Conservation (phyloP, 1,284 basidiomycete species). For the Malassezia sympodialis region DNA sequence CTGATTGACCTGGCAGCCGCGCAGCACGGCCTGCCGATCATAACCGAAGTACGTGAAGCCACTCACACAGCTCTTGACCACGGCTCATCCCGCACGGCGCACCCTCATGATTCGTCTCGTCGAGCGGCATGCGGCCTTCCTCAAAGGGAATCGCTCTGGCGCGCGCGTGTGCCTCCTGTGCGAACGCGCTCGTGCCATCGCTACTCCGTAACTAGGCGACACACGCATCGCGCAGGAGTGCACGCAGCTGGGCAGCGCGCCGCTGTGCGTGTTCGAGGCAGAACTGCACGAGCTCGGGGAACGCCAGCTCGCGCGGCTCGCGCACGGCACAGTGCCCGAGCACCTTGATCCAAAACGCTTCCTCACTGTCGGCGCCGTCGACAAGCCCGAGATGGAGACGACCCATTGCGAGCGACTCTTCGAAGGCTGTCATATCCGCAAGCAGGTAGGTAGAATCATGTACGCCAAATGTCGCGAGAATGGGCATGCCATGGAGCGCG, state of each 20-base stretch:
- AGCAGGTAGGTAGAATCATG: slow-evolving; percentile 62
- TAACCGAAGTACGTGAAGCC: slow-evolving; percentile 26
- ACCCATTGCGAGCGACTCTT: slow-evolving; percentile 62
- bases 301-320: neutral
- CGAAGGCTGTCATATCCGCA: slow-evolving; percentile 76
- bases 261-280: slow-evolving; percentile 8
- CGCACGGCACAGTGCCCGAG: neutral
- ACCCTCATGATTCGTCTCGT: slow-evolving; percentile 37
- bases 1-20: slow-evolving; percentile 39
- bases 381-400: slow-evolving; percentile 23
- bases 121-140: slow-evolving; percentile 36
- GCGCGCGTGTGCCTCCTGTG: slow-evolving; percentile 43
- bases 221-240: neutral
- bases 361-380: slow-evolving; percentile 1
- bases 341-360: slow-evolving; percentile 3
- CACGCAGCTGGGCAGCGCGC: slow-evolving; percentile 5
- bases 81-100: slow-evolving; percentile 25
- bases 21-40: slow-evolving; percentile 41
- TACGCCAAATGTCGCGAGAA: slow-evolving; percentile 67
- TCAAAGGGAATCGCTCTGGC: slow-evolving; percentile 45
- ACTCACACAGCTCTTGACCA: slow-evolving; percentile 34
- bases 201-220: slow-evolving; percentile 26
- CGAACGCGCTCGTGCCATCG: slow-evolving; percentile 43
- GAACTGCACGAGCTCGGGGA: slow-evolving; percentile 1
- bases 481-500: slow-evolving; percentile 54